Conservation (phyloP, 495 filamentous ascomycete species). For the Aspergillus ellipticus region DNA sequence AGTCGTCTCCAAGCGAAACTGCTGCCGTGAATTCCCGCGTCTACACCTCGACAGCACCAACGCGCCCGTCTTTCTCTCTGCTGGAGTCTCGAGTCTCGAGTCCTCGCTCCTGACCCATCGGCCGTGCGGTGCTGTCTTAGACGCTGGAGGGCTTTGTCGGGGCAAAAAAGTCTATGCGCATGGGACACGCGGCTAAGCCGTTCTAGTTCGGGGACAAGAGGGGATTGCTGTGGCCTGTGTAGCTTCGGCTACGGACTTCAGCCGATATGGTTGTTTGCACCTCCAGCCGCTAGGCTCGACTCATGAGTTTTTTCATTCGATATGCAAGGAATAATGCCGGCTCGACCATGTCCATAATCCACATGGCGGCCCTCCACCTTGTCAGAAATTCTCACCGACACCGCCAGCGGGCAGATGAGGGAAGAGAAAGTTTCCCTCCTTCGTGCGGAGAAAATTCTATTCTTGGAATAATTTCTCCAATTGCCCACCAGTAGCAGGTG, state of each 20-base stretch:
- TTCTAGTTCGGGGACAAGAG: background rate
- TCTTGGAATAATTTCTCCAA: background rate
- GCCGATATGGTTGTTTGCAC: background rate
- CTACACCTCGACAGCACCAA: background rate
- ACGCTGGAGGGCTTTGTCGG: background rate
- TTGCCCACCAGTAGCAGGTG: background rate
- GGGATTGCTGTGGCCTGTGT: background rate
- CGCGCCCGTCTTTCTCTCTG: too few species aligned
- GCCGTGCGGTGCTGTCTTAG: too few species aligned
- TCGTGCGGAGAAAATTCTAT: constrained; percentile 5
- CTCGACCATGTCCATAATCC: background rate
- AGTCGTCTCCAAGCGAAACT: constrained; percentile 17
- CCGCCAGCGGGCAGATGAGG: background rate
- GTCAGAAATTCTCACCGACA: constrained; percentile 9
- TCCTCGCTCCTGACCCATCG: too few species aligned
- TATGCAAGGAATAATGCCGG: constrained; percentile 2
- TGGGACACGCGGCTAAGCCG: background rate
- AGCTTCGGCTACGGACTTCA: background rate
- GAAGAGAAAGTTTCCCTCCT: background rate
- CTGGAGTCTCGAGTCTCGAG: too few species aligned
- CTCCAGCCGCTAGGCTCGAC: background rate
- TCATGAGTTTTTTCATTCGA: background rate
- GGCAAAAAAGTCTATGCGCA: background rate
- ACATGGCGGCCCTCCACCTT: constrained; percentile 1
- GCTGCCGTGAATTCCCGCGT: constrained; percentile 19